These are phyloP conservation scores for Chalciporus sphaerocephalus DNA, from an alignment of 768 basidiomycete genomes.

Conservation along the genomic window DNA sequence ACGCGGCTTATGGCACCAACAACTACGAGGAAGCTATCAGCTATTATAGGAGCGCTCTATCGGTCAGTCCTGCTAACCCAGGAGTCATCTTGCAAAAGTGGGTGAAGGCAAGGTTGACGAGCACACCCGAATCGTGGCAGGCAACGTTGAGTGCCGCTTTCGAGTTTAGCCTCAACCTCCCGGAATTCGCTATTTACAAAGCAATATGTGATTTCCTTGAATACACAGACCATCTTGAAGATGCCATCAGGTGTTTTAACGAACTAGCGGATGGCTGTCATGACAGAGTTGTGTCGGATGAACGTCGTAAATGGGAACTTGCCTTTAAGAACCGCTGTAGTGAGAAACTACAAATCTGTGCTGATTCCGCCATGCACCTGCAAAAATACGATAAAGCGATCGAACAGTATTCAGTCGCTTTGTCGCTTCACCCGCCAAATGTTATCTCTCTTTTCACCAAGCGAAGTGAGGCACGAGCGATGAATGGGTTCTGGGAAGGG, in stretches of 20 bases:
- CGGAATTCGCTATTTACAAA: neutral
- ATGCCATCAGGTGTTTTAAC: too few relatives aligned
- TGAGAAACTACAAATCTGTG: neutral
- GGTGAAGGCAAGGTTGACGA: neutral
- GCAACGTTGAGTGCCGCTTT: neutral
- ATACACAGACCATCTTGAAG: too few relatives aligned
- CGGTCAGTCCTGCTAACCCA: neutral
- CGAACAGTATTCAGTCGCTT: constrained; percentile 1
- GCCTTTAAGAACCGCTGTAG: neutral
- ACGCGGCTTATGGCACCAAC: too few relatives aligned
- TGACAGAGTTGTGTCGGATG: neutral
- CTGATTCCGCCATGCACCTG: neutral
- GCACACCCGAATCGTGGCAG: neutral
- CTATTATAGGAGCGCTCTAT: neutral
- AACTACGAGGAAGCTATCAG: too few relatives aligned
- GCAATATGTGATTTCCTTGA: too few relatives aligned
- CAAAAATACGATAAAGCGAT: constrained; percentile 2
- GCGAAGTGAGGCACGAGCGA: constrained; percentile 6
- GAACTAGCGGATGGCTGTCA: neutral
- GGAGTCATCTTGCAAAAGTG: neutral
- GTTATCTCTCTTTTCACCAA: constrained; percentile 2
- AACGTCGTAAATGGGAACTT: too few relatives aligned
- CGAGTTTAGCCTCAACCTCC: neutral
- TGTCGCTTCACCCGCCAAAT: constrained; percentile 1
- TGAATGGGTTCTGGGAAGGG: neutral